Evolutionary conservation across 768 basidiomycete species (phyloP).

Genomic region (Auriscalpium vulgare): DNA sequence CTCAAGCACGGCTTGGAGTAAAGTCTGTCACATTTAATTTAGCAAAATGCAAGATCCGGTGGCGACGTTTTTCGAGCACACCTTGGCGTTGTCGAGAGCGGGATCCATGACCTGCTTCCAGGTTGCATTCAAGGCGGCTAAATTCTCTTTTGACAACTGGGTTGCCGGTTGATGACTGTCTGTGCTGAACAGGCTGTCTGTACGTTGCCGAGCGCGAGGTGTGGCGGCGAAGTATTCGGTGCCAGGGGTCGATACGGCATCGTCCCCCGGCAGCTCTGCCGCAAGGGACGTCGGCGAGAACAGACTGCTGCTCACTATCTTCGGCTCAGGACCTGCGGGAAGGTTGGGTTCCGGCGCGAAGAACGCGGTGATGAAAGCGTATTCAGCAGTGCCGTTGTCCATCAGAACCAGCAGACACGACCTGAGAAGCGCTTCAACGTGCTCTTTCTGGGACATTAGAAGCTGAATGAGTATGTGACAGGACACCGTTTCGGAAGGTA

Average conservation of each 20-base stretch:
- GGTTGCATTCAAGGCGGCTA: slow-evolving; percentile 48
- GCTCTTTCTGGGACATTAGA: slow-evolving; percentile 52
- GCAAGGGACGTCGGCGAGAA: slow-evolving; percentile 31
- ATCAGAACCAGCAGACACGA: slow-evolving; percentile 85
- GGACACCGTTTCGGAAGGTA: slow-evolving; percentile 6
- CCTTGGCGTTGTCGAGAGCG: slow-evolving; percentile 79
- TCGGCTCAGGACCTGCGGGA: slow-evolving; percentile 6
- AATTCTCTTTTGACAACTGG: slow-evolving; percentile 44
- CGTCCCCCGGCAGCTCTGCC: slow-evolving; percentile 21
- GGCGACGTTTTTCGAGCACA: slow-evolving; percentile 14
- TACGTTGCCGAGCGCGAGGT: slow-evolving; percentile 16
- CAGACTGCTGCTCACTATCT: slow-evolving; percentile 12
- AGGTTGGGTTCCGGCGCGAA: slow-evolving; percentile 38
- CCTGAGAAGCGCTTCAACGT: slow-evolving; percentile 76
- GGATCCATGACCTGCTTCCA: slow-evolving; percentile 97
- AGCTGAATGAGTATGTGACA: not conserved
- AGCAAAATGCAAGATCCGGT: too few relatives aligned
- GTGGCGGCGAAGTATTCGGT: slow-evolving; percentile 43
- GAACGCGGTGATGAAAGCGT: slow-evolving; percentile 79
- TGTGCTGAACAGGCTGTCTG: slow-evolving; percentile 27
- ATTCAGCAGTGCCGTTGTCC: slow-evolving; percentile 93
- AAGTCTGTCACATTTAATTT: slow-evolving; percentile 37
- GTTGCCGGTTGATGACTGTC: slow-evolving; percentile 22
- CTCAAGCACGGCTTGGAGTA: slow-evolving; percentile 60
- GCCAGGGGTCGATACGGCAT: slow-evolving; percentile 21